Conservation (phyloP, 208 protist species). For the Leishmania gerbilli region DNA sequence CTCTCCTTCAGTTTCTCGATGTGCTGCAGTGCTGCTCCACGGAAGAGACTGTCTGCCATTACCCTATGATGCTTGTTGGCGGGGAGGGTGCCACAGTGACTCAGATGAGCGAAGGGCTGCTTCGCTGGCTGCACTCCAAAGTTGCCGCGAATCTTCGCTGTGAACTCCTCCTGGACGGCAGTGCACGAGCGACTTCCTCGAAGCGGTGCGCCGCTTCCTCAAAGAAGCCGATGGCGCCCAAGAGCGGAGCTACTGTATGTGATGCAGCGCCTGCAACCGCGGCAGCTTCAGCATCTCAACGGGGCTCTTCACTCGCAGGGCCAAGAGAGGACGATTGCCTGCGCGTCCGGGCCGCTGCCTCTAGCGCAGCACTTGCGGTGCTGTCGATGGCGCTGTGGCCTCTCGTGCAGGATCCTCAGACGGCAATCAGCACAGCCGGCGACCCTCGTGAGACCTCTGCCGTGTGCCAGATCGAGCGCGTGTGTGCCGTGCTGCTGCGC, state of each 20-base stretch:
- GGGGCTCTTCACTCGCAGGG: background rate
- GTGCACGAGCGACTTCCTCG: background rate
- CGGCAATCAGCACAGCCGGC: background rate
- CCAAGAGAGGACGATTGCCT: background rate
- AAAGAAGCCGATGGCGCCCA: background rate
- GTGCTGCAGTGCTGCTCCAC: background rate
- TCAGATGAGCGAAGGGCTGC: slow-evolving; percentile 2
- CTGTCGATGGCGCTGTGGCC: slow-evolving; percentile 2
- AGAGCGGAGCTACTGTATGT: background rate
- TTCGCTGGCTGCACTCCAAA: background rate
- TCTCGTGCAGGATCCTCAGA: slow-evolving; percentile 1
- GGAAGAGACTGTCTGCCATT: background rate
- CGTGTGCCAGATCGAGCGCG: background rate
- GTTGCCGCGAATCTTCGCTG: background rate
- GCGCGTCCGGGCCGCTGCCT: background rate
- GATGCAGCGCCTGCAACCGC: background rate
- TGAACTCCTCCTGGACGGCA: background rate
- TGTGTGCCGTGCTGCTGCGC: slow-evolving; percentile 8
- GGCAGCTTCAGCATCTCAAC: background rate
- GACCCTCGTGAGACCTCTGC: background rate
- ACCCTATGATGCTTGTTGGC: background rate
- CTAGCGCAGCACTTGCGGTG: background rate
- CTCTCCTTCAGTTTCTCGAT: background rate
- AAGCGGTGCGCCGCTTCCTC: background rate
- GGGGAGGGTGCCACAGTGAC: background rate